Conservation (phyloP, 495 filamentous ascomycete species). For the Neurospora tetraspora region DNA sequence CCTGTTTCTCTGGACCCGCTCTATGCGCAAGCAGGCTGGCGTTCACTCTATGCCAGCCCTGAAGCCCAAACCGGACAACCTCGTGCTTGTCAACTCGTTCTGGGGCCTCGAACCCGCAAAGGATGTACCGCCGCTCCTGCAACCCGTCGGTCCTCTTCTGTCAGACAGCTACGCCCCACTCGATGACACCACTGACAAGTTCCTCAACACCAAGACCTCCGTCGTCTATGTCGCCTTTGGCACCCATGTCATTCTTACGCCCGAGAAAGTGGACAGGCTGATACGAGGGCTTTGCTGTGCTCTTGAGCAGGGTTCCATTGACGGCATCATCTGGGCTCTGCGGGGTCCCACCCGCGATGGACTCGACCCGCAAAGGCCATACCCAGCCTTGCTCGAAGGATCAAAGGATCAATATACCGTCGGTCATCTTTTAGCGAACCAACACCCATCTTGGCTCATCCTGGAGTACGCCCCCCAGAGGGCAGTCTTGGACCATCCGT, state of each 20-base stretch:
- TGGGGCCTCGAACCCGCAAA: constrained; percentile 29
- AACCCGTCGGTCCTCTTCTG: constrained; percentile 28
- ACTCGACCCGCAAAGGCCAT: constrained; percentile 12
- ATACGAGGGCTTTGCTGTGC: constrained; percentile 14
- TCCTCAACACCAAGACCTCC: constrained; percentile 12
- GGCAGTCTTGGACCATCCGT: constrained; percentile 21
- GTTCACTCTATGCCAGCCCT: constrained; percentile 15
- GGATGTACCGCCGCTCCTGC: constrained; percentile 27
- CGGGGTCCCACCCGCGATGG: background rate
- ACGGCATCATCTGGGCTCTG: constrained; percentile 30
- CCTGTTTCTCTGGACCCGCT: constrained; percentile 15
- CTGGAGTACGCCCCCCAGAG: constrained; percentile 24
- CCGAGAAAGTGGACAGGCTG: constrained; percentile 16
- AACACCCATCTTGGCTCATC: constrained; percentile 18
- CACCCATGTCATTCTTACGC: constrained; percentile 25
- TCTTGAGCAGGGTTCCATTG: constrained; percentile 19
- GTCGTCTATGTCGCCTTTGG: constrained; percentile 31
- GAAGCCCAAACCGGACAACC: constrained; percentile 28
- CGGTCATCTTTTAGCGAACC: constrained; percentile 14
- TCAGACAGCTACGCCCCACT: constrained; percentile 19
- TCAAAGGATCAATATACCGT: constrained; percentile 6
- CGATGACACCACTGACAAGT: constrained; percentile 9
- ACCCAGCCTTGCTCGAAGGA: constrained; percentile 2
- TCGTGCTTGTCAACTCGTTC: constrained; percentile 33
- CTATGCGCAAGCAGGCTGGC: constrained; percentile 23